Conservation (phyloP, 441 rosid species). For the Daphne laureola region DNA sequence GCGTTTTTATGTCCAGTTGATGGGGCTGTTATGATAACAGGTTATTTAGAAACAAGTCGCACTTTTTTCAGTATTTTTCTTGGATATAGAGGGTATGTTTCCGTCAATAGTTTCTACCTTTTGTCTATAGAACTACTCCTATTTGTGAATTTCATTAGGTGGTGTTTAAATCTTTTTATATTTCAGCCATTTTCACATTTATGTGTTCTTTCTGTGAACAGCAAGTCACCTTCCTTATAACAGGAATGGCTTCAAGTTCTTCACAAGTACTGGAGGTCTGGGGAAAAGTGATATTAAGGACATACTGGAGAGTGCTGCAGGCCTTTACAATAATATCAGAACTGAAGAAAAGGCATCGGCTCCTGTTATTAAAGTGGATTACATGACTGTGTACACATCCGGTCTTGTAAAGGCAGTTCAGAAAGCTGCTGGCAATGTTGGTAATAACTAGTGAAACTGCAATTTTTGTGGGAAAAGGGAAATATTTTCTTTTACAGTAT, state of each 20-base stretch:
- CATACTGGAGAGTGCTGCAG: conserved; percentile 81
- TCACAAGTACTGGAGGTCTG: conserved; percentile 88
- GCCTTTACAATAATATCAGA: conserved; percentile 48
- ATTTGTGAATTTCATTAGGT: background rate
- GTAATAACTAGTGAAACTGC: conserved; percentile 30
- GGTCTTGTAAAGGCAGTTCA: conserved; percentile 84
- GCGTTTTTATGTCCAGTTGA: conserved; percentile 78
- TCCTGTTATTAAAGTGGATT: conserved; percentile 59
- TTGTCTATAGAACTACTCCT: background rate
- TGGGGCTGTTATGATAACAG: conserved; percentile 98
- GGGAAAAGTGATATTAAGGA: conserved; percentile 85
- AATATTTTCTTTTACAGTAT: too few relatives aligned
- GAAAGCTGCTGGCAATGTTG: conserved; percentile 78
- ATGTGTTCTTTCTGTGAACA: conserved; percentile 32
- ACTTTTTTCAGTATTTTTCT: conserved; percentile 12
- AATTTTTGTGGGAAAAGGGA: conserved; percentile 6
- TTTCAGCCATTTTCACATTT: conserved; percentile 11
- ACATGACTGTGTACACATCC: conserved; percentile 76
- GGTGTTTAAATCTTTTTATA: background rate
- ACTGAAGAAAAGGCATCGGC: conserved; percentile 36
- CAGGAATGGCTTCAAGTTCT: conserved; percentile 96
- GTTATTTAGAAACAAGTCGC: conserved; percentile 22
- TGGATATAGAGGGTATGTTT: background rate
- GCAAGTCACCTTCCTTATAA: conserved; percentile 99
- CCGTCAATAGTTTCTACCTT: background rate